A percentile compares a stretch with the other conserved stretches of the same genome.
Evolutionary conservation across 495 filamentous ascomycete species (phyloP).

Genomic region (Penicillium odoratum): DNA sequence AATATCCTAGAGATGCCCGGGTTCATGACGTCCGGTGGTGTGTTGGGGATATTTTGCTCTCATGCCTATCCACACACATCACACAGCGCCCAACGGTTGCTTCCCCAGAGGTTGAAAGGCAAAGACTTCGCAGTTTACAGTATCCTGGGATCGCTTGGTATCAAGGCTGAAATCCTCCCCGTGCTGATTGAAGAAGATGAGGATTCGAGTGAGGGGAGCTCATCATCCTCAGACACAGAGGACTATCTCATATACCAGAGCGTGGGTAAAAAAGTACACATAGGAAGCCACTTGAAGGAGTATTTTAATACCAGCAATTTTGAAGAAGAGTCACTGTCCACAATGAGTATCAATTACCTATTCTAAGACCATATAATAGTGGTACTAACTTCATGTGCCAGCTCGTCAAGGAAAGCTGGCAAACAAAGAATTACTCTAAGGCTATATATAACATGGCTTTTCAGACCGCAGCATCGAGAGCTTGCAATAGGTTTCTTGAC

Average conservation of each 20-base stretch:
- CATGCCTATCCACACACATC: constrained; percentile 36
- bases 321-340: neutral
- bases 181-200: constrained; percentile 6
- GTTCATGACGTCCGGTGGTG: constrained; percentile 18
- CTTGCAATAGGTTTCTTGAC: constrained; percentile 21
- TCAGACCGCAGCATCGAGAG: constrained; percentile 18
- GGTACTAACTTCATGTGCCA: neutral
- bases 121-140: constrained; percentile 26
- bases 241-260: neutral
- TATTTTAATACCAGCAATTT: neutral
- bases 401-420: neutral
- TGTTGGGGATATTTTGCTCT: constrained; percentile 35
- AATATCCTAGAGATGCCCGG: neutral
- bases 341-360: neutral
- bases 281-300: neutral
- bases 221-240: too few species aligned
- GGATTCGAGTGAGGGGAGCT: neutral
- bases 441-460: constrained; percentile 24
- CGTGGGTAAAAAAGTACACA: neutral
- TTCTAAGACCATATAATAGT: neutral
- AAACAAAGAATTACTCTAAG: neutral
- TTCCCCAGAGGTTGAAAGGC: constrained; percentile 48
- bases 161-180: constrained; percentile 17
- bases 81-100: constrained; percentile 9
- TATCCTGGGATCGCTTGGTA: constrained; percentile 15